Percentiles rank a stretch among this genome's conserved stretches.
Evolutionary conservation across 2,329 filamentous ascomycete genomes (phyloP).

Genomic region (Trichoderma simmonsii): DNA sequence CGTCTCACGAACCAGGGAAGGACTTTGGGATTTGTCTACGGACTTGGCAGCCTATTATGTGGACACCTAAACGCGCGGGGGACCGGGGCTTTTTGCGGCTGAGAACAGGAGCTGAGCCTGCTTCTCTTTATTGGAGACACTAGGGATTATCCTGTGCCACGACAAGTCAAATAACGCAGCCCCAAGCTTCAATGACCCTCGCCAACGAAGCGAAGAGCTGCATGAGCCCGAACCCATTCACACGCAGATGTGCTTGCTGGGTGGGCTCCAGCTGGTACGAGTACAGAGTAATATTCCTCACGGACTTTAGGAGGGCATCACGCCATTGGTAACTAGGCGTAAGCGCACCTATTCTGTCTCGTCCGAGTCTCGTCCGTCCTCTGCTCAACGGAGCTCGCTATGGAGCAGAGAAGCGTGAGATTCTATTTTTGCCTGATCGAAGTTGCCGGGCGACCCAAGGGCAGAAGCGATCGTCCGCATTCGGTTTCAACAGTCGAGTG

Average conservation of each 20-base stretch:
- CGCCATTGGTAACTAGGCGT: background rate
- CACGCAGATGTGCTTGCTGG: background rate
- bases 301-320: background rate
- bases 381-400: background rate
- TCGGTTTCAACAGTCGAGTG: slow-evolving; percentile 1
- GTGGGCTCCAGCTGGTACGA: background rate
- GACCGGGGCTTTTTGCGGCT: slow-evolving; percentile 15
- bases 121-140: slow-evolving; percentile 4
- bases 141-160: slow-evolving; percentile 1
- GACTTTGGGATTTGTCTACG: background rate
- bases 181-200: background rate
- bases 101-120: slow-evolving; percentile 16
- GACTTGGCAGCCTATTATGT: slow-evolving; percentile 13
- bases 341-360: background rate
- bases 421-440: slow-evolving; percentile 10
- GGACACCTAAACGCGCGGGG: slow-evolving; percentile 10
- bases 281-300: background rate
- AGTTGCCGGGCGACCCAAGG: background rate
- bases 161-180: slow-evolving; percentile 8
- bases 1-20: slow-evolving; percentile 6
- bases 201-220: background rate
- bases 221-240: background rate
- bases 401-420: background rate
- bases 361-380: background rate
- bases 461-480: background rate